A percentile compares a stretch with the other conserved stretches of the same genome.
phyloP scores from a whole-genome alignment of 768 basidiomycete species.

The Tulasnella calospora region DNA sequence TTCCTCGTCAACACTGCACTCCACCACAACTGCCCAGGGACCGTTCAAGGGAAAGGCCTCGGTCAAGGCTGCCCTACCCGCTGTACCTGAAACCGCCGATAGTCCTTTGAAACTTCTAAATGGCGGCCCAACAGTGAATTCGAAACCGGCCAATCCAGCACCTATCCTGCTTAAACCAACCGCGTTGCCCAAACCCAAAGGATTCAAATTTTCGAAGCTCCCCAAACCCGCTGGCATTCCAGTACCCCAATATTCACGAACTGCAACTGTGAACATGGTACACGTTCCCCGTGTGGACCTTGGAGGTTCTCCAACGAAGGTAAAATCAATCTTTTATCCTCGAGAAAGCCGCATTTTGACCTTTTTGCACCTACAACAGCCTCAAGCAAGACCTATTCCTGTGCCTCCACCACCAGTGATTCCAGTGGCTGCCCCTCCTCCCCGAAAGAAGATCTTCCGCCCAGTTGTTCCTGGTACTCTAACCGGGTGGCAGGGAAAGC shows the following conservation, averaged over 20 bases:
- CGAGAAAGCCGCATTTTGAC: not conserved
- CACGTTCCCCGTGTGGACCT: slow-evolving; percentile 17
- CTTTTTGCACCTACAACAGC: not conserved
- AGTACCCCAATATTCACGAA: not conserved
- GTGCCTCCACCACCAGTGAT: not conserved
- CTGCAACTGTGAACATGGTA: slow-evolving; percentile 20
- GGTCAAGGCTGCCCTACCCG: not conserved
- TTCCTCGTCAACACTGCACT: not conserved
- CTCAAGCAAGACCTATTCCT: not conserved
- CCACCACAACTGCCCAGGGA: not conserved
- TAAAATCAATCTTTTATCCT: not conserved
- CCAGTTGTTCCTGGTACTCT: slow-evolving; percentile 20
- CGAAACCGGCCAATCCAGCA: not conserved
- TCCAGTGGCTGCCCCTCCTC: not conserved
- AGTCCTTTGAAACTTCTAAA: not conserved
- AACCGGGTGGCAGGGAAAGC: slow-evolving; percentile 22
- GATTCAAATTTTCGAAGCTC: not conserved
- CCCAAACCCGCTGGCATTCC: not conserved
- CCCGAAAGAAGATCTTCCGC: slow-evolving; percentile 5
- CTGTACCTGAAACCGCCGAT: not conserved
- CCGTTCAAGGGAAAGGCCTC: not conserved
- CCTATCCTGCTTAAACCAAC: not conserved
- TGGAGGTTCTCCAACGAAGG: slow-evolving; percentile 4
- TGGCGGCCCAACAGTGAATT: not conserved
- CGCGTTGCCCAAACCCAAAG: slow-evolving; percentile 6